These are phyloP conservation scores for Alternaria arbusti DNA, from an alignment of 2,329 filamentous ascomycete genomes.

Conservation along the genomic window DNA sequence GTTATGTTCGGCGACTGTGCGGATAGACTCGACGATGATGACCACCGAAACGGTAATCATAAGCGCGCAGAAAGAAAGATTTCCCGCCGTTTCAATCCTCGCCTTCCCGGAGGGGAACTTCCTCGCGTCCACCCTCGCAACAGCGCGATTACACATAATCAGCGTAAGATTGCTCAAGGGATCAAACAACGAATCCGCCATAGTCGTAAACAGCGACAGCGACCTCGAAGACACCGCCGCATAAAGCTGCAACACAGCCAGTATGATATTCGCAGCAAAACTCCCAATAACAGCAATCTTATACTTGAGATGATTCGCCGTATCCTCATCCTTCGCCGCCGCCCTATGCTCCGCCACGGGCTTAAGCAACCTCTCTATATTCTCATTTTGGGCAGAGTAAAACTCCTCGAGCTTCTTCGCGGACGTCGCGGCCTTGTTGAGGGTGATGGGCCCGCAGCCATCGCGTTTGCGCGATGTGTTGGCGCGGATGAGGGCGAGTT, in stretches of 20 bases:
- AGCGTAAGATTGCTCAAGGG: slow-evolving; percentile 87
- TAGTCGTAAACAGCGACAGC: slow-evolving; percentile 67
- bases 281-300: slow-evolving; percentile 71
- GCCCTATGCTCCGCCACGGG: slow-evolving; percentile 89
- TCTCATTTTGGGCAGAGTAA: slow-evolving; percentile 90
- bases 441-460: slow-evolving; percentile 54
- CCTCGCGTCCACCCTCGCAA: slow-evolving; percentile 82
- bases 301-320: slow-evolving; percentile 79
- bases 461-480: slow-evolving; percentile 81
- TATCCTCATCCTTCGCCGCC: slow-evolving; percentile 79
- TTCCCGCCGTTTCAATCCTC: slow-evolving; percentile 91
- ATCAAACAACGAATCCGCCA: slow-evolving; percentile 95
- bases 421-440: slow-evolving; percentile 51
- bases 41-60: slow-evolving; percentile 94
- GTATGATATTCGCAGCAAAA: slow-evolving; percentile 79
- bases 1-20: slow-evolving; percentile 65
- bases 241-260: slow-evolving; percentile 85
- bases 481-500: slow-evolving; percentile 78
- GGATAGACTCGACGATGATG: slow-evolving; percentile 84
- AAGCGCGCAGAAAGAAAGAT: slow-evolving; percentile 94
- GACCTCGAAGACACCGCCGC: slow-evolving; percentile 78
- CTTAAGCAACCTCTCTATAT: slow-evolving; percentile 89
- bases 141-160: slow-evolving; percentile 85
- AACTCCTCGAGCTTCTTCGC: slow-evolving; percentile 74
- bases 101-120: slow-evolving; percentile 93